Evolutionary conservation across 306 rosid genomes (phyloP).

Genomic region (Quercus glauca): DNA sequence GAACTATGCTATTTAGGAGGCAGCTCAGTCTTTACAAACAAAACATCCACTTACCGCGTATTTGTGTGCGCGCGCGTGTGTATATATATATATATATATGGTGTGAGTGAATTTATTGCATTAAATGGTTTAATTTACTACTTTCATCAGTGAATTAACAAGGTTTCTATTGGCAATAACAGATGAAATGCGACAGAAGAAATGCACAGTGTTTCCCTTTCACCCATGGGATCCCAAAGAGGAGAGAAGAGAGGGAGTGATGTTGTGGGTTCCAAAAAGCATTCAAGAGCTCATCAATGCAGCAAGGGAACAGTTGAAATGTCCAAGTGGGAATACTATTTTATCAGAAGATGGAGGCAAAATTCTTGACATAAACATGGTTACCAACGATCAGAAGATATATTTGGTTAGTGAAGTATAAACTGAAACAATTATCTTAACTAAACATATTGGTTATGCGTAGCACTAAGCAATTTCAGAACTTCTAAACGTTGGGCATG

Average conservation of each 20-base stretch:
- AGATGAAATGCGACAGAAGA: slow-evolving; percentile 24
- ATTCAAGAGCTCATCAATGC: slow-evolving; percentile 33
- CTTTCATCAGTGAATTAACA: background rate
- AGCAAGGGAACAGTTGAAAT: slow-evolving; percentile 22
- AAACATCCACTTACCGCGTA: background rate
- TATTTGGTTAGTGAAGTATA: slow-evolving; percentile 26
- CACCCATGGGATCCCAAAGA: slow-evolving; percentile 36
- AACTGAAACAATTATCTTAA: background rate
- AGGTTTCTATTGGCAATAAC: slow-evolving; percentile 6
- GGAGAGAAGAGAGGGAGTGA: slow-evolving; percentile 29
- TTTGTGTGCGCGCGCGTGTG: background rate
- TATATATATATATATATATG: background rate
- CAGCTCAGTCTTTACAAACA: background rate
- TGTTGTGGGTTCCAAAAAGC: slow-evolving; percentile 40
- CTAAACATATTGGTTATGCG: background rate
- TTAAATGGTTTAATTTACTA: background rate
- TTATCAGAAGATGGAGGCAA: slow-evolving; percentile 40
- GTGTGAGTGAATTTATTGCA: background rate
- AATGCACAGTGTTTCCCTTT: slow-evolving; percentile 39
- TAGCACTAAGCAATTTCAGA: background rate
- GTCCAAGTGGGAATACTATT: slow-evolving; percentile 8
- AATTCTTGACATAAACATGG: slow-evolving; percentile 30
- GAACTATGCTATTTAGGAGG: no score
- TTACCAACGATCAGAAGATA: slow-evolving; percentile 34
- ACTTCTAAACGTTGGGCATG: background rate